These are phyloP conservation scores for Pseudopithomyces chartarum DNA, from an alignment of 2,329 filamentous ascomycete species.

Conservation along the genomic window DNA sequence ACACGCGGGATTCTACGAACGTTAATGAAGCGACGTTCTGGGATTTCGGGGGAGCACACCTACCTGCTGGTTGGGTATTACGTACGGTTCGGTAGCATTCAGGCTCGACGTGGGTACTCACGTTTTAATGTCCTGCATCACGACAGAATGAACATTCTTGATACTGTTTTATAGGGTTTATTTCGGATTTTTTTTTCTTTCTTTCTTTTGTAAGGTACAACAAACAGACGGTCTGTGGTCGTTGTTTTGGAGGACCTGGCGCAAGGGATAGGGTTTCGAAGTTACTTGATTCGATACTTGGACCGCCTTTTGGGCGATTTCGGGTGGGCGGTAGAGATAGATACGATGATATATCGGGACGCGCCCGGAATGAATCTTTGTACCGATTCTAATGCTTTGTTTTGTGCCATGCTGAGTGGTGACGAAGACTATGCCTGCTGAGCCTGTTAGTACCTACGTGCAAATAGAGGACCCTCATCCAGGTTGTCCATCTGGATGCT, in stretches of 20 bases:
- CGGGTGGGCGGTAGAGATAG: no score
- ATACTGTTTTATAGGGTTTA: conserved; percentile 13
- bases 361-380: no score
- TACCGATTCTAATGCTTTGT: background rate
- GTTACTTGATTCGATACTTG: no score
- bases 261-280: background rate
- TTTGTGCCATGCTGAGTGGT: background rate
- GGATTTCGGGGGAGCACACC: conserved; percentile 11
- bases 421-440: no score
- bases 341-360: background rate
- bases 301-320: no score
- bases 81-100: background rate
- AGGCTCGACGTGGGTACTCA: background rate
- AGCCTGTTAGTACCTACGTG: no score
- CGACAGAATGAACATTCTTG: conserved; percentile 25
- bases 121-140: conserved; percentile 13
- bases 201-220: background rate
- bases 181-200: background rate
- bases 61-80: conserved; percentile 5
- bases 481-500: no score
- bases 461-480: no score
- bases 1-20: conserved; percentile 28
- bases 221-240: conserved; percentile 1
- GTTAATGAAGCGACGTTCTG: conserved; percentile 32
- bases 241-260: conserved; percentile 8